Evolutionary conservation across 139 green algal genomes (phyloP), one percentile per base, ranked within the genome.

Genomic region (Chlorella sorokiniana): DNA sequence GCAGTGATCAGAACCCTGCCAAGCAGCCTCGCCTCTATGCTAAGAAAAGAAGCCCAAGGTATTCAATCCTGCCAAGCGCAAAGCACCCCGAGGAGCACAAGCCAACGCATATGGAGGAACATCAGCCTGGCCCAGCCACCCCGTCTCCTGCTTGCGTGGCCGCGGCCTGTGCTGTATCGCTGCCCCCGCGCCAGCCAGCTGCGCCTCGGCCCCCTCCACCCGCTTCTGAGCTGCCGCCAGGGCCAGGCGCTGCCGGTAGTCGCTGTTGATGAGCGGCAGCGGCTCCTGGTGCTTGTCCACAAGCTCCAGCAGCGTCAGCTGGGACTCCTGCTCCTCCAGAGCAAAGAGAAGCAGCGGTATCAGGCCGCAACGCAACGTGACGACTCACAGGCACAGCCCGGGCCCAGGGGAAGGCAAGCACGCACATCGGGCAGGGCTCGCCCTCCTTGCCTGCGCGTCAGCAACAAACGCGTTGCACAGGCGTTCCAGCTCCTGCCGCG

Each of bases 191-290:
- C 23, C 72, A 27, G n/a, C 38, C 52, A 69, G 38, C 37, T 79
- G 73, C 52, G 73, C 73, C 38, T 79, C 73, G 40, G 54, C 73
- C 11, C 52, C 73, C 73, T 40, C 54, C 4, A 37, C 37, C 29
- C 69, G 54, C 27, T 68, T 79, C 33, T 40, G 52, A 1, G 73
- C 73, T 40, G 73, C 73, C 25, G 63, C 48, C 51, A 79, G 73
- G 37, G 52, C 23, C 22, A 79, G 54, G 25, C 73, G 54, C 37
- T 68, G 54, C 37, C 37, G 73, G 38, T 79, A 79, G 54, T 69
- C 54, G 73, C 54, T 79, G 54, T 51, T 31, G 10, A 69, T 52
- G 31, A 69, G 40, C 23, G 73, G 73, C 73, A 79, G 73, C 54
- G 54, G 35, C 27, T 40, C 25, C 73, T 79, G 52, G 54, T 79